These are phyloP conservation scores for Atractiella rhizophila DNA, from an alignment of 768 basidiomycete species.

Conservation along the genomic window DNA sequence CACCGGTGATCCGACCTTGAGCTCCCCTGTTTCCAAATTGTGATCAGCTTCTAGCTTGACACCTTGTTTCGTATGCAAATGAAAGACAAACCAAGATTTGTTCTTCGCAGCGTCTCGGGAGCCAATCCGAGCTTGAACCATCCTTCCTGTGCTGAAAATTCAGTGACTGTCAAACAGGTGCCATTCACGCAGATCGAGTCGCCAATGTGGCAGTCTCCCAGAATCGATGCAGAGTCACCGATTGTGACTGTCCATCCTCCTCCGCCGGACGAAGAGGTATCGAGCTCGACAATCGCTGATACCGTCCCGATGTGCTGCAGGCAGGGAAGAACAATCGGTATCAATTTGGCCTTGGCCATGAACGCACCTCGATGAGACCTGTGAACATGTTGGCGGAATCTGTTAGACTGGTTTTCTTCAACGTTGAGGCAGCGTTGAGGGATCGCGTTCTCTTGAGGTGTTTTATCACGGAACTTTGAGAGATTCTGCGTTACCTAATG, in stretches of 20 bases:
- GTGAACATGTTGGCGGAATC: slow-evolving; percentile 18
- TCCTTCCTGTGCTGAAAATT: slow-evolving; percentile 33
- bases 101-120: slow-evolving; percentile 74
- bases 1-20: slow-evolving; percentile 49
- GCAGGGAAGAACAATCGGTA: background rate
- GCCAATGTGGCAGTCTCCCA: slow-evolving; percentile 70
- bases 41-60: too few relatives aligned
- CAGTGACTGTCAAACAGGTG: slow-evolving; percentile 69
- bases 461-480: too few relatives aligned
- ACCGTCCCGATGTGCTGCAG: slow-evolving; percentile 53
- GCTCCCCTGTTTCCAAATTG: slow-evolving; percentile 37
- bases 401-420: too few relatives aligned
- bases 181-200: slow-evolving; percentile 80
- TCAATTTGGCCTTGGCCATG: background rate
- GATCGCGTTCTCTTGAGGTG: too few relatives aligned
- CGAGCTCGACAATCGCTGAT: slow-evolving; percentile 27
- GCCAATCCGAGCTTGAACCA: slow-evolving; percentile 84
- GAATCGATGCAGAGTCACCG: slow-evolving; percentile 39
- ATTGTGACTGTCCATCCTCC: slow-evolving; percentile 61
- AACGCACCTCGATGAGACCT: slow-evolving; percentile 17
- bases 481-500: too few relatives aligned
- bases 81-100: slow-evolving; percentile 53
- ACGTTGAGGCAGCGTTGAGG: too few relatives aligned
- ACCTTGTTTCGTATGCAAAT: too few relatives aligned
- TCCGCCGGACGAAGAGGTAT: slow-evolving; percentile 31